A percentile compares a stretch with the other conserved stretches of the same genome.
These are phyloP conservation scores for Exserohilum turcica DNA, from an alignment of 2,329 filamentous ascomycete genomes.

Conservation along the genomic window DNA sequence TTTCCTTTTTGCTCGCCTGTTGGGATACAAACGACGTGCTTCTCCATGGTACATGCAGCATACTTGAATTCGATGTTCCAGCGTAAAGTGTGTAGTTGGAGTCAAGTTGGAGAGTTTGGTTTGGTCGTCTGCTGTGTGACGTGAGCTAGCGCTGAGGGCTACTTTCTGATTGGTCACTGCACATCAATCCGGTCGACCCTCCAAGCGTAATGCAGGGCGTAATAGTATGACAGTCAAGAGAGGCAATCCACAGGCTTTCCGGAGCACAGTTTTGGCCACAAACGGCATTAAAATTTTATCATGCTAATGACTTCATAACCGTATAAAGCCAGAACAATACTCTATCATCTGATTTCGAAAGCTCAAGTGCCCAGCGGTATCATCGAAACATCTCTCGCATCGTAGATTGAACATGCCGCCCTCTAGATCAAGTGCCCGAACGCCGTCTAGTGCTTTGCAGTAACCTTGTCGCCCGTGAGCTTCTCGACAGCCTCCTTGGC, in stretches of 20 bases:
- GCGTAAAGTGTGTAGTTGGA: constrained; percentile 1
- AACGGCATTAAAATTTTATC: constrained; percentile 16
- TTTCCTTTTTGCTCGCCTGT: constrained; percentile 31
- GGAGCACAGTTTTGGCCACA: constrained; percentile 3
- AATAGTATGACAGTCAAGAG: not conserved
- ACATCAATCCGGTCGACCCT: not conserved
- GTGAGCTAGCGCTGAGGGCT: constrained; percentile 10
- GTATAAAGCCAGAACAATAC: not conserved
- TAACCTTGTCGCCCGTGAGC: constrained; percentile 66
- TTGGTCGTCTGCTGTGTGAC: constrained; percentile 6
- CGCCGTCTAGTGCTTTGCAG: constrained; percentile 65
- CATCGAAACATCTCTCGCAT: constrained; percentile 7
- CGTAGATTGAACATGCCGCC: constrained; percentile 4
- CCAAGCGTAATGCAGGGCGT: not conserved
- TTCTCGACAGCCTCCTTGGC: constrained; percentile 70
- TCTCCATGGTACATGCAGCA: constrained; percentile 18
- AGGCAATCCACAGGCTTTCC: no score
- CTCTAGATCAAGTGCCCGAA: constrained; percentile 19
- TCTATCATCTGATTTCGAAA: not conserved
- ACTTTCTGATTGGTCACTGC: not conserved
- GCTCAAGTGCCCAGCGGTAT: constrained; percentile 1
- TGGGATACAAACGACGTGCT: constrained; percentile 29
- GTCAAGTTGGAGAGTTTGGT: not conserved
- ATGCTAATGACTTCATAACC: constrained; percentile 1
- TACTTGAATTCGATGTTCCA: not conserved